Percentiles rank a stretch among this genome's conserved stretches.
phyloP scores from a whole-genome alignment of 768 basidiomycete genomes.

The Rhodotorula toruloides region DNA sequence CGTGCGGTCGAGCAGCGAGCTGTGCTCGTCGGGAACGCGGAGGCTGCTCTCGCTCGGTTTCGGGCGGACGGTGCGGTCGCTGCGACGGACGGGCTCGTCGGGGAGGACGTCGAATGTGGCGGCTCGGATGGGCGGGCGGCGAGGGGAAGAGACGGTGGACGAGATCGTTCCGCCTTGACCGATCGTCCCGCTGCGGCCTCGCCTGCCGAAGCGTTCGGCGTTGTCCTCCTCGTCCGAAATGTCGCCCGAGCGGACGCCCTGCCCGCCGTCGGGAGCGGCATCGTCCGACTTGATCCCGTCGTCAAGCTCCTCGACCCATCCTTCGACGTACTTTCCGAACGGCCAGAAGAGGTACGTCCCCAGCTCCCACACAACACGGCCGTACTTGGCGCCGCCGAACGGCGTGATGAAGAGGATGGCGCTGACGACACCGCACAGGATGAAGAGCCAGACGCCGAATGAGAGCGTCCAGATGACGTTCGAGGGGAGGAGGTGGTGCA shows the following conservation, averaged over 20 bases:
- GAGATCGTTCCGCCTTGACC: slow-evolving; percentile 2
- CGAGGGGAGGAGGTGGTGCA: slow-evolving; percentile 84
- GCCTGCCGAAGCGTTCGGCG: slow-evolving; percentile 8
- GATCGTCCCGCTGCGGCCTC: slow-evolving; percentile 26
- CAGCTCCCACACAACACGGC: slow-evolving; percentile 78
- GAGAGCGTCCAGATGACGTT: slow-evolving; percentile 85
- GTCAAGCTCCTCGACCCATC: slow-evolving; percentile 50
- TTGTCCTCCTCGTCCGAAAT: neutral
- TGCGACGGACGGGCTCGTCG: slow-evolving; percentile 50
- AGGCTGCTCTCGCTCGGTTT: slow-evolving; percentile 47
- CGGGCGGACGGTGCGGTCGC: slow-evolving; percentile 41
- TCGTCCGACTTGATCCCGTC: slow-evolving; percentile 42
- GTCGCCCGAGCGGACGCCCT: neutral
- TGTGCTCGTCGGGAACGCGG: slow-evolving; percentile 49
- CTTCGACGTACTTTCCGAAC: slow-evolving; percentile 94
- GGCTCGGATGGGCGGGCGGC: no score
- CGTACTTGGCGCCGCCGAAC: slow-evolving; percentile 74
- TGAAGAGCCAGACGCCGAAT: slow-evolving; percentile 90
- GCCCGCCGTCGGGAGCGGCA: slow-evolving; percentile 5
- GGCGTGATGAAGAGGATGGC: slow-evolving; percentile 67
- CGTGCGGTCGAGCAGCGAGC: slow-evolving; percentile 42
- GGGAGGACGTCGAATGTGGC: no score
- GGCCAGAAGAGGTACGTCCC: slow-evolving; percentile 98
- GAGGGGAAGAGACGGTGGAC: slow-evolving; percentile 32
- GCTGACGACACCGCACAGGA: slow-evolving; percentile 64